Base-by-base conservation (phyloP, 495 filamentous ascomycete species). In the Hapsidospora chrysogenum region DNA sequence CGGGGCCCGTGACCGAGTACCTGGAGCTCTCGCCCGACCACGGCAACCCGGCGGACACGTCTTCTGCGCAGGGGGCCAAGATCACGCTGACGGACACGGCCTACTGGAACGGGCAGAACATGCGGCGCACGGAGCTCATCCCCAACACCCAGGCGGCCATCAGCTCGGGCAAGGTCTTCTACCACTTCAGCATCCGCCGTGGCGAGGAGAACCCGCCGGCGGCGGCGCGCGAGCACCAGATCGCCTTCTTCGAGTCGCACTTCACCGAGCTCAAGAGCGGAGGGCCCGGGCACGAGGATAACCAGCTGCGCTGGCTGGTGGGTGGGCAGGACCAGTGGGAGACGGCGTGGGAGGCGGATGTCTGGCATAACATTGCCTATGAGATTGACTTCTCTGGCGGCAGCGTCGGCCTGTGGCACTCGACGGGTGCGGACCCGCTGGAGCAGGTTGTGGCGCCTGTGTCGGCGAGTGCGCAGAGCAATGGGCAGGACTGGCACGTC, bases 261-360 rank as follows among this genome's bases (percentile, higher is more conserved):
- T 82, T 80, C 53, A 81, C 77, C 37, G 78, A 81, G 58, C 53
- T 84, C 49, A 80, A 83, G 58, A 63, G 61, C 31, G 74, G 75
- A 35, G 71, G 72, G 51, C 41, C 47, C 32, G 70, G 64, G 21
- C 63, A 66, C 18, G 47, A 45, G 33, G 70, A 78, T 43, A 44
- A 52, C 1, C 53, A 60, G 42, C 32, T 64, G 51, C 58, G 61
- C 50, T 64, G 55, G 45, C 60, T 61, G 58, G 53, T 54, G 22
- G 52, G 44, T 29, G 51, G 56, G 43, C 51, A 52, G 46, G 50
- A 46, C 32, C 48, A 53, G 41, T 59, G 55, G 57, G 58, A 57
- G 51, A 50, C 50, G 31, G 57, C 57, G 43, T 59, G 54, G 56
- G 53, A 54, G 41, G 52, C 76, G 2, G 64, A 64, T 23, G 65